A percentile compares a stretch with the other conserved stretches of the same genome.
These are phyloP conservation scores for Wallacemonas sp. DNA, from an alignment of 208 protist genomes.

Conservation along the genomic window DNA sequence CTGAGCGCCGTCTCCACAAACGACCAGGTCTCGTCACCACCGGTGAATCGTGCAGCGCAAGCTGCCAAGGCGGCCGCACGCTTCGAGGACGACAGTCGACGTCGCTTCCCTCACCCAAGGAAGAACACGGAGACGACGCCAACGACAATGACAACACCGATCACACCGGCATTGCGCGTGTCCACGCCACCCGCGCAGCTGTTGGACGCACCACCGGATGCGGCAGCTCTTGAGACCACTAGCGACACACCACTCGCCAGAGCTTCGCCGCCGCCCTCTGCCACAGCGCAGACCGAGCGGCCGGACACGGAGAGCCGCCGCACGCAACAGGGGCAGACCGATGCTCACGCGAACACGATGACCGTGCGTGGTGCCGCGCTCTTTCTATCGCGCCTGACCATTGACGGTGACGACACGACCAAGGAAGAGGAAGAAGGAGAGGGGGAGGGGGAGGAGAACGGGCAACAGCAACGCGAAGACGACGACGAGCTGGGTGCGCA, in stretches of 20 bases:
- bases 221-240: too few relatives aligned
- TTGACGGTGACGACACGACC: neutral
- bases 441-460: too few relatives aligned
- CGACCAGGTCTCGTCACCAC: too few relatives aligned
- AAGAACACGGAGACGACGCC: neutral
- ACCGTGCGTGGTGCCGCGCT: neutral
- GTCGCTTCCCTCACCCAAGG: neutral
- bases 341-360: neutral
- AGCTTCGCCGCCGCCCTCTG: neutral
- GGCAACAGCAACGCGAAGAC: too few relatives aligned
- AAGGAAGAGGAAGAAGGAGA: neutral
- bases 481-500: neutral
- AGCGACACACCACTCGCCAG: neutral
- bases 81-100: neutral
- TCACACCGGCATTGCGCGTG: neutral
- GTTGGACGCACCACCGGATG: neutral
- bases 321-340: neutral
- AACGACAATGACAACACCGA: neutral
- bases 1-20: too few relatives aligned
- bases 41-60: constrained; percentile 2
- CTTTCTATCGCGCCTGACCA: neutral
- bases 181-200: too few relatives aligned
- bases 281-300: neutral
- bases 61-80: neutral
- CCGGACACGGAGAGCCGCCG: neutral